Evolutionary conservation across 495 filamentous ascomycete genomes (phyloP), one percentile per base, ranked within the genome.

Genomic region (Penicillium psychrofluorescens): DNA sequence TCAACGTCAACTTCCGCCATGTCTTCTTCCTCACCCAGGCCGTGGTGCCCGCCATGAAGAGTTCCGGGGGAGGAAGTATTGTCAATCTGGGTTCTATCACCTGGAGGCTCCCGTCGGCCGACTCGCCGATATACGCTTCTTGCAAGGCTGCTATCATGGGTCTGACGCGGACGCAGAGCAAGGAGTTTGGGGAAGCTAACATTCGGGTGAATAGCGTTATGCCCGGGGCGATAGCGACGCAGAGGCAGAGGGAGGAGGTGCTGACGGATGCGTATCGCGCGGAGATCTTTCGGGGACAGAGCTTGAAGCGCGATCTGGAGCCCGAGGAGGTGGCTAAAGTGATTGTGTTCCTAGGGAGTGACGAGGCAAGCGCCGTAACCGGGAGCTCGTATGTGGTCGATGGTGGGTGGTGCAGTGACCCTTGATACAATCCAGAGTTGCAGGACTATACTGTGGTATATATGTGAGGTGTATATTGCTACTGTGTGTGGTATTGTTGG

Each of bases 321-420:
- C 68, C 63, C 47, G 59, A 66, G n/a, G 74, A 78, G 45, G 63
- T 75, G 11, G 74, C 72, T 1, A 57, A 59, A 33, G 48, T 75
- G 45, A 65, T 80, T 49, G 67, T 66, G 5, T 80, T 75, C 46
- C 48, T 80, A 33, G 55, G 75, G 43, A 68, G 74, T 42, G 74
- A 71, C 28, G 74, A 71, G 32, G 66, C 63, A 43, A 68, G 60
- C 33, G 78, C 70, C 41, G 66, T 75, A 15, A 78, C 76, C 8
- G 69, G 69, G 11, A 56, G 55, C 8, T 49, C 59, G 11, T 54
- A 63, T 51, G 44, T 50, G 13, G 57, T 70, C 40, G 67, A 72
- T 66, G 54, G 54, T n/a, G 54, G 54, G 1, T 58, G 54, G 54
- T 37, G 40, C 22, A 44, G 51, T 35, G 45, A 55, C 28, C 52